These are phyloP conservation scores for Clarireedia sp. DNA, from an alignment of 2,329 filamentous ascomycete species.

Conservation along the genomic window DNA sequence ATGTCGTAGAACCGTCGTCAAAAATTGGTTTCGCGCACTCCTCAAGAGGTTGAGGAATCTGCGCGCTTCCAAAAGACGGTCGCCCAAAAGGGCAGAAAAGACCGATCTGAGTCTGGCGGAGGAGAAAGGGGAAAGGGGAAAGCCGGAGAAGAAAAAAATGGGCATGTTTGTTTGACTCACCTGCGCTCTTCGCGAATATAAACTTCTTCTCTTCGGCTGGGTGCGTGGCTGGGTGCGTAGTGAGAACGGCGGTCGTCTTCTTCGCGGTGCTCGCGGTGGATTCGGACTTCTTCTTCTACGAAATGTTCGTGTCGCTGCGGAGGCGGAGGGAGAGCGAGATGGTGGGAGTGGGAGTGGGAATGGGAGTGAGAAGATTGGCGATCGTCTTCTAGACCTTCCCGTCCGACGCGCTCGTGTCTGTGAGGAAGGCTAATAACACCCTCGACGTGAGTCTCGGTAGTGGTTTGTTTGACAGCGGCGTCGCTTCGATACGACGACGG, in stretches of 20 bases:
- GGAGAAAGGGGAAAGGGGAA: background rate
- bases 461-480: conserved; percentile 46
- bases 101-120: background rate
- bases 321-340: background rate
- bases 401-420: conserved; percentile 76
- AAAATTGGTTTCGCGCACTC: background rate
- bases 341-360: background rate
- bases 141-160: background rate
- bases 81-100: background rate
- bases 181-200: conserved; percentile 45
- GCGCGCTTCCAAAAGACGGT: too few species aligned
- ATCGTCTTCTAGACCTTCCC: conserved; percentile 82
- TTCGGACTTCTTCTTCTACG: conserved; percentile 72
- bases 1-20: conserved; percentile 2
- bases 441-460: conserved; percentile 71
- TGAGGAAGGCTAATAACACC: conserved; percentile 67
- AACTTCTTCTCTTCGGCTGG: conserved; percentile 40
- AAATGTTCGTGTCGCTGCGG: conserved; percentile 41
- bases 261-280: conserved; percentile 47
- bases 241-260: conserved; percentile 60
- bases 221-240: conserved; percentile 53
- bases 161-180: conserved; percentile 34
- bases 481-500: conserved; percentile 84
- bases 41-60: too few species aligned
- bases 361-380: conserved; percentile 51